Evolutionary conservation across 352 stramenopile species (phyloP).

Genomic region (Pythium plurisporium): DNA sequence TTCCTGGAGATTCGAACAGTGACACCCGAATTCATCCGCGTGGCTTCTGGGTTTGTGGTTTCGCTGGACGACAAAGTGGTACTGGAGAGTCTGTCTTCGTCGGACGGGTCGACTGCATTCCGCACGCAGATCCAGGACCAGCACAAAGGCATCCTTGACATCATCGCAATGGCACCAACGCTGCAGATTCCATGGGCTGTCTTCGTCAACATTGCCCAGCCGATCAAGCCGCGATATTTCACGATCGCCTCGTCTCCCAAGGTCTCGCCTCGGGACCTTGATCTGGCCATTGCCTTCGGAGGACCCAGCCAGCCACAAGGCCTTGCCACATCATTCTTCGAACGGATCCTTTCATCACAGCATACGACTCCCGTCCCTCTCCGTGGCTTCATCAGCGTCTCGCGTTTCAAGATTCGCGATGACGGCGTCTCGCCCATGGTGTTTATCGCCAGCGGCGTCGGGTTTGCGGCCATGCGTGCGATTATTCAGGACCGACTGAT

Average conservation of each 20-base stretch:
- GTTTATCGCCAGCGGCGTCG: conserved; percentile 89
- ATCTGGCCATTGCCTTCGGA: conserved; percentile 89
- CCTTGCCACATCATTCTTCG: conserved; percentile 25
- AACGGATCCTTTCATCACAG: conserved; percentile 29
- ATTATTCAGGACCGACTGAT: conserved; percentile 30
- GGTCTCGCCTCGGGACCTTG: conserved; percentile 65
- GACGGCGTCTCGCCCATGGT: conserved; percentile 83
- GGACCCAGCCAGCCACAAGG: conserved; percentile 50
- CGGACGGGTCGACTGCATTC: conserved; percentile 81
- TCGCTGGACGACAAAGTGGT: conserved; percentile 35
- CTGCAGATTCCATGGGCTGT: conserved; percentile 56
- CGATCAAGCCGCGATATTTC: conserved; percentile 90
- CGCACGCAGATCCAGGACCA: conserved; percentile 69
- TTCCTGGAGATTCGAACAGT: conserved; percentile 89
- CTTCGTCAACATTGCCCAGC: conserved; percentile 77
- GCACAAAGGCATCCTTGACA: conserved; percentile 68
- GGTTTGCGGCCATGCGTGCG: conserved; percentile 81
- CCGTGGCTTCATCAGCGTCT: conserved; percentile 86
- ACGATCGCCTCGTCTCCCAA: conserved; percentile 90
- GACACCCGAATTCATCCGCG: conserved; percentile 47
- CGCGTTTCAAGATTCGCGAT: conserved; percentile 85
- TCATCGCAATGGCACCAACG: conserved; percentile 63
- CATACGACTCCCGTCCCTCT: conserved; percentile 42
- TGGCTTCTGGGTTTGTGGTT: conserved; percentile 43
- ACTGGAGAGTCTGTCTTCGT: conserved; percentile 41